Evolutionary conservation across 176 grass and related monocot genomes (phyloP), one percentile per base, ranked within the genome.

Genomic region (Aegilops speltoides): DNA sequence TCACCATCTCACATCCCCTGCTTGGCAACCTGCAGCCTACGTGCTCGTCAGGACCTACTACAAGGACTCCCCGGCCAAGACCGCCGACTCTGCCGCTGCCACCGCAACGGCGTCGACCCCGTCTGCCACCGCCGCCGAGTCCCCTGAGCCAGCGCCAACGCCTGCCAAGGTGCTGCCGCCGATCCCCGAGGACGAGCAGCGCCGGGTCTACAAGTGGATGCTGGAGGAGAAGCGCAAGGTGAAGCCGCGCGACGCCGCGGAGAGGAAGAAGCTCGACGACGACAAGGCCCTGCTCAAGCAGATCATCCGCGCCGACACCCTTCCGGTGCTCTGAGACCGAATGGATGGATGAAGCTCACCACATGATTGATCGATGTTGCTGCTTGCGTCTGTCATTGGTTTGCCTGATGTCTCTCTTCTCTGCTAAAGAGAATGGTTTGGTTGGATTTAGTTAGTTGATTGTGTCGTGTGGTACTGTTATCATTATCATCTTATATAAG

Each of bases 251-350:
- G 81, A 89, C 75, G 79, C 88, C 3, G 90, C 76, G 1, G 97
- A 96, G 85, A 98, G 81, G 87, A 96, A 91, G 88, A 91, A 81
- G 89, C 88, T 98, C 6, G 77, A 98, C 41, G 92, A 96, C 71
- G 92, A 98, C 12, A 96, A 98, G 84, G 90, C 97, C 74, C 92
- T 99, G 74, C 93, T 96, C 59, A 98, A 98, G 71, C 90, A 96
- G 22, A 84, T 99, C 26, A 93, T 99, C 85, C 61, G 89, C 24
- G 82, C 85, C 25, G 76, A 79, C 59, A 82, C 91, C 28, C 78
- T 96, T n/a, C 97, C 94, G 6, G 91, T 76, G 56, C 79, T 96
- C 73, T 83, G 87, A 86, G 7, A 32, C 2, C 26, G 1, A 16
- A 29, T 15, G 62, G 6, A 12, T 64, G 24, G 4, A 28, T 64